These are phyloP conservation scores for Amylostereum areolatum DNA, from an alignment of 1,284 basidiomycete species.

Conservation along the genomic window DNA sequence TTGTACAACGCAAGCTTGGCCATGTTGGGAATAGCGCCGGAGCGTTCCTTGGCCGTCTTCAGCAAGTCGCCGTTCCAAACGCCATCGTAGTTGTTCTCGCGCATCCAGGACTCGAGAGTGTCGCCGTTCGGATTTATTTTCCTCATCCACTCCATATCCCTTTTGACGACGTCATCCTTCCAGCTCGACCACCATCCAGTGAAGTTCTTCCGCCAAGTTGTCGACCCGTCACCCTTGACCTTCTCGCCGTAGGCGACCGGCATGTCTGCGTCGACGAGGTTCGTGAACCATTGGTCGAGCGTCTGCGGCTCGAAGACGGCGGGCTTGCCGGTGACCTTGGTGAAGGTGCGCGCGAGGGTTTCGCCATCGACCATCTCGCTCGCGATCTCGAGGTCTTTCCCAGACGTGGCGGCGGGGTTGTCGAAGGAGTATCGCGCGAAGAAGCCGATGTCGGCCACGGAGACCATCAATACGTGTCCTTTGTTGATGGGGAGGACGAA, in stretches of 20 bases:
- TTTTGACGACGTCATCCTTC: too few relatives aligned
- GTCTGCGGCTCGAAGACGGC: constrained; percentile 29
- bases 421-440: constrained; percentile 42
- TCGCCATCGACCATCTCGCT: constrained; percentile 37
- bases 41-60: too few relatives aligned
- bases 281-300: constrained; percentile 31
- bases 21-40: too few relatives aligned
- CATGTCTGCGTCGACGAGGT: constrained; percentile 22
- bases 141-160: too few relatives aligned
- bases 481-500: constrained; percentile 33
- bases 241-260: constrained; percentile 26
- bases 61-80: too few relatives aligned
- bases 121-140: too few relatives aligned
- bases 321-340: constrained; percentile 33
- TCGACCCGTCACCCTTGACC: too few relatives aligned
- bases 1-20: too few relatives aligned
- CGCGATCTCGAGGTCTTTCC: constrained; percentile 33
- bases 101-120: too few relatives aligned
- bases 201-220: too few relatives aligned
- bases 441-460: constrained; percentile 41
- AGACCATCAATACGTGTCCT: constrained; percentile 37
- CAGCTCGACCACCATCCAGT: too few relatives aligned
- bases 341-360: constrained; percentile 32
- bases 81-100: too few relatives aligned
- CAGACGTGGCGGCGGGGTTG: constrained; percentile 32